Evolutionary conservation across 208 protist genomes (phyloP).

Genomic region (Leishmania tarentolae): DNA sequence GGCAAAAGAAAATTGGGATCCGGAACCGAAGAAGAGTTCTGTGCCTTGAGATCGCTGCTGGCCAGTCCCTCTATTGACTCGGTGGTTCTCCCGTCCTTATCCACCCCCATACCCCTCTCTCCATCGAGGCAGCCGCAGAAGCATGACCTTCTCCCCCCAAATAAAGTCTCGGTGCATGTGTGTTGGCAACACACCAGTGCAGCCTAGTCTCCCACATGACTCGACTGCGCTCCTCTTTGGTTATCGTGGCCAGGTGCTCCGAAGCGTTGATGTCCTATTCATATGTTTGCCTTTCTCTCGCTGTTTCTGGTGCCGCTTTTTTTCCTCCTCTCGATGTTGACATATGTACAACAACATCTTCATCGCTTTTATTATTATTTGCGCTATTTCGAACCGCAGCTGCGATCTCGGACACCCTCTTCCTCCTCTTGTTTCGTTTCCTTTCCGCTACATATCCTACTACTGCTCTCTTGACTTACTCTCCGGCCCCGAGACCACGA

Average conservation of each 20-base stretch:
- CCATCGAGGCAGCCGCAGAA: background rate
- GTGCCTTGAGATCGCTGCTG: background rate
- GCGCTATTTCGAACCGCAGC: background rate
- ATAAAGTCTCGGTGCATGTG: background rate
- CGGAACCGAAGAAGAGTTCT: background rate
- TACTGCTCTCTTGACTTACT: background rate
- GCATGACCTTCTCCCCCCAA: background rate
- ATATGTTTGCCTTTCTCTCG: background rate
- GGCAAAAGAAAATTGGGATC: background rate
- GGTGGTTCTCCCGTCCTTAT: background rate
- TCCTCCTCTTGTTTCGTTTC: background rate
- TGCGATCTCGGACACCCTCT: background rate
- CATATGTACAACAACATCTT: background rate
- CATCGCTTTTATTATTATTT: background rate
- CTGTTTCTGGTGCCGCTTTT: background rate
- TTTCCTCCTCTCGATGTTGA: background rate
- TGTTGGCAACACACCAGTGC: background rate
- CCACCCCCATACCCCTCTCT: background rate
- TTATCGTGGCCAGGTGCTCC: background rate
- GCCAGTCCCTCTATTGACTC: background rate
- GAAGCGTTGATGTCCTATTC: background rate
- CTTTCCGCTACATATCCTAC: background rate
- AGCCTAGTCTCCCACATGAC: background rate
- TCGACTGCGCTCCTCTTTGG: background rate
- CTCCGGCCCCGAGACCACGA: background rate